phyloP scores from a whole-genome alignment of 345 rosid genomes.

The Sapria himalayana region DNA sequence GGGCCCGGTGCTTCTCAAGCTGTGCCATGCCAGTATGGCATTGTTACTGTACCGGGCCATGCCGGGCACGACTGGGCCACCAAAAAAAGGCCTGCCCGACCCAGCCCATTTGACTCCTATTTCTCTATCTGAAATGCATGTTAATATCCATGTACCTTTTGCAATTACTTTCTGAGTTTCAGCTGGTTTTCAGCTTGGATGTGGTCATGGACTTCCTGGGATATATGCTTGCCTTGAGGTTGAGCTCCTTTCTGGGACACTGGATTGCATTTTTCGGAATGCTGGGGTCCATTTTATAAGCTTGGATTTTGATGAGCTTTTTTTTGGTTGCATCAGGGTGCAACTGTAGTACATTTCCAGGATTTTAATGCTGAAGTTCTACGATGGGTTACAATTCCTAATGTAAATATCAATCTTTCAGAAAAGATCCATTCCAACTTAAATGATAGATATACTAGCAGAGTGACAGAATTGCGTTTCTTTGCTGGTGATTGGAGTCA shows the following conservation, averaged over 20 bases:
- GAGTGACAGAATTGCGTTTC: conserved; percentile 22
- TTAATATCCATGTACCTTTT: no score
- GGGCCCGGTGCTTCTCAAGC: no score
- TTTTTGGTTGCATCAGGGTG: conserved; percentile 28
- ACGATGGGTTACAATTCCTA: conserved; percentile 60
- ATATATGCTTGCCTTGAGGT: conserved; percentile 71
- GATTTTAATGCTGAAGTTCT: conserved; percentile 89
- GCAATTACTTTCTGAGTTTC: conserved; percentile 5
- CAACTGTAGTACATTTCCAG: conserved; percentile 52
- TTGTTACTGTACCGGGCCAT: no score
- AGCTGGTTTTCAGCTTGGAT: conserved; percentile 55
- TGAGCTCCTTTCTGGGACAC: no score
- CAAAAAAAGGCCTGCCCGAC: no score
- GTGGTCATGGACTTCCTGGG: conserved; percentile 88
- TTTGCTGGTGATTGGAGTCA: conserved; percentile 87
- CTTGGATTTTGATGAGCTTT: no score
- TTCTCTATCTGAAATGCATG: no score
- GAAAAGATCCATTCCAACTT: conserved; percentile 9
- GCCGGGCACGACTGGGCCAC: no score
- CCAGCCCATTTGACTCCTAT: no score
- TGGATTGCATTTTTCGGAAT: no score
- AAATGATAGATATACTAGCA: conserved; percentile 6
- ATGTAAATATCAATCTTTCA: conserved; percentile 31
- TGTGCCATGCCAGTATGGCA: no score
- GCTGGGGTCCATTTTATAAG: no score